Base-by-base conservation (phyloP, 2,329 filamentous ascomycete species). In the Aspergillus ruber region DNA sequence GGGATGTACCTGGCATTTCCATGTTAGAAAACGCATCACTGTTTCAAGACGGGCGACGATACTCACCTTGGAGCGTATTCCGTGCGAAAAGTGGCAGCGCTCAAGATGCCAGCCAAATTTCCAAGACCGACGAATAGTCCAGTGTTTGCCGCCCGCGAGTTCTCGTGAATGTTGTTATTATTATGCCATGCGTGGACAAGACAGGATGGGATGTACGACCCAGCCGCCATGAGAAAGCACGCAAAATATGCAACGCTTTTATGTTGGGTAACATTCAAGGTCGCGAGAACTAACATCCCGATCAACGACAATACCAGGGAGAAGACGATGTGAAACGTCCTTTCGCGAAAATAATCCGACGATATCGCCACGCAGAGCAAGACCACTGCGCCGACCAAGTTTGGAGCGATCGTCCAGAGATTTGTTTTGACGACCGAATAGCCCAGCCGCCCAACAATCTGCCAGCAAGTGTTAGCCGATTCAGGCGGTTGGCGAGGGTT, bases 81-180 rank as follows among this genome's bases (percentile, higher is more conserved):
- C 0, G 66, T 68, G 6, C 74, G 64, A 46, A 78, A 78, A 0
- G 72, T 77, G 1, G 66, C 71, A 2, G 58, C 56, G 42, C 59
- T 62, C n/a, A 78, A 46, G 12, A 78, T 71, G 0, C 75, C 75
- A 0, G 68, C 74, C 3, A 78, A 49, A 49, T 79, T 79, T 0
- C 73, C 74, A 6, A 78, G 56, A 0, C 73, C 75, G 5, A 75
- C 74, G 1, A 74, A 61, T 12, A 77, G 58, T 0, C 71, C 75
- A 1, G 73, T 77, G 8, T 71, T 75, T 0, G 74, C 73, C 4
- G 75, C 74, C 0, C 75, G 68, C 0, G 65, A 67, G 39, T 71
- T 77, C 59, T 80, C 75, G 20, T 73, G 69, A 6, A 76, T 59
- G 38, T 75, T 77, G 55, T 79, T 78, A 51, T 77, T 78, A 47